These are phyloP conservation scores for Lithohypha guttulata DNA, from an alignment of 2,329 filamentous ascomycete genomes.

Conservation along the genomic window DNA sequence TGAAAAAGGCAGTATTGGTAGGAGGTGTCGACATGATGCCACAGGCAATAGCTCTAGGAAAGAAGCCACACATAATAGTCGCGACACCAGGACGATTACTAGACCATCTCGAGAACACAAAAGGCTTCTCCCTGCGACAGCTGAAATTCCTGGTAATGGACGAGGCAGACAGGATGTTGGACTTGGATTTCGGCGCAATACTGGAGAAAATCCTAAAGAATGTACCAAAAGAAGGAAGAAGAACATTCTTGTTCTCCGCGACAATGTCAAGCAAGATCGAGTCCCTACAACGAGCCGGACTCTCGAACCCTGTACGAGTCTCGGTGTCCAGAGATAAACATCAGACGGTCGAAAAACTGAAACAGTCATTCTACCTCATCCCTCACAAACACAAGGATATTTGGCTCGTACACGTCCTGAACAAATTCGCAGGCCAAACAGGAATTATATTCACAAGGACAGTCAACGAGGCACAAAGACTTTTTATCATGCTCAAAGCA, in stretches of 20 bases:
- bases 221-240: constrained; percentile 59
- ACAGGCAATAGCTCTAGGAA: constrained; percentile 82
- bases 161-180: constrained; percentile 81
- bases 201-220: constrained; percentile 91
- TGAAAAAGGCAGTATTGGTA: constrained; percentile 75
- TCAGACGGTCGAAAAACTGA: constrained; percentile 79
- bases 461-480: constrained; percentile 76
- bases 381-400: constrained; percentile 81
- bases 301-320: constrained; percentile 73
- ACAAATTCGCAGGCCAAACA: constrained; percentile 76
- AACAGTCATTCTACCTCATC: constrained; percentile 79
- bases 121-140: constrained; percentile 74
- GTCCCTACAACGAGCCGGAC: constrained; percentile 75
- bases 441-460: constrained; percentile 88
- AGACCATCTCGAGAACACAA: constrained; percentile 92
- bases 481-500: constrained; percentile 70
- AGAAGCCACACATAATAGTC: constrained; percentile 88
- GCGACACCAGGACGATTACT: constrained; percentile 81
- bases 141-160: constrained; percentile 91
- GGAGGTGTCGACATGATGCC: constrained; percentile 94
- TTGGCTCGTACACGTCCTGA: constrained; percentile 75
- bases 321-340: constrained; percentile 75
- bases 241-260: constrained; percentile 85
- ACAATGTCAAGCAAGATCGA: constrained; percentile 94
- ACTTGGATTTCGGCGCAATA: constrained; percentile 87